Percentiles rank a stretch among this genome's conserved stretches.
These are phyloP conservation scores for Telopea speciosissima DNA, from an alignment of 177 flowering plant genomes.

Conservation along the genomic window DNA sequence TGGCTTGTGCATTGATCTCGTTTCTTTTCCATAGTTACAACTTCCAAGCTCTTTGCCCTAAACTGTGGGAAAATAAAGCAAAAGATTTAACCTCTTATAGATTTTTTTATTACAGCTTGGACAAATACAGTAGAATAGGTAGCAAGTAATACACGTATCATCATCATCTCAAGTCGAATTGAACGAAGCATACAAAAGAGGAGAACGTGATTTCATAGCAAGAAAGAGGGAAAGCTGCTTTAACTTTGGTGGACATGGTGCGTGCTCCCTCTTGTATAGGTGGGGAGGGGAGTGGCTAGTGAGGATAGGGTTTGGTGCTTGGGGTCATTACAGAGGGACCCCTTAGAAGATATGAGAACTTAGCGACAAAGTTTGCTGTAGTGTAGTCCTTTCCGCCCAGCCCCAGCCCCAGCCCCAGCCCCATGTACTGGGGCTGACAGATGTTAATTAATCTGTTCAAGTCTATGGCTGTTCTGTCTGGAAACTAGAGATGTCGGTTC, in stretches of 20 bases:
- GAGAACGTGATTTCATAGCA: neutral
- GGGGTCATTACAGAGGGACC: neutral
- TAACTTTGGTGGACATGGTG: constrained; percentile 13
- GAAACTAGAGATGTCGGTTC: no score
- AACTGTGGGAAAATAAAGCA: neutral
- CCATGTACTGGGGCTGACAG: no score
- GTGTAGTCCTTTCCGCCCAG: neutral
- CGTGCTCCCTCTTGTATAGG: neutral
- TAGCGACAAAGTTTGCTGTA: neutral
- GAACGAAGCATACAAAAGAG: constrained; percentile 1
- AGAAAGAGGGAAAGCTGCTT: constrained; percentile 3
- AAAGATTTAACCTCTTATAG: neutral
- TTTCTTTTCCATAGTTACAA: no score
- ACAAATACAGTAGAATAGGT: neutral
- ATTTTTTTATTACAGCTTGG: no score
- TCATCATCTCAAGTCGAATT: neutral
- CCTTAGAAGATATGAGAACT: neutral
- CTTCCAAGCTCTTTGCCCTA: no score
- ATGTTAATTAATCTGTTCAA: no score
- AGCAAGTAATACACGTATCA: constrained; percentile 1
- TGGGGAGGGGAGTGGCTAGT: neutral
- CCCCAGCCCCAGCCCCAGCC: no score
- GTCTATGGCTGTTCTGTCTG: no score
- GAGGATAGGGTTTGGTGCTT: neutral
- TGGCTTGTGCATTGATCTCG: no score